Evolutionary conservation across 1,284 basidiomycete genomes (phyloP).

Genomic region (Boletellus dicymbophilus): DNA sequence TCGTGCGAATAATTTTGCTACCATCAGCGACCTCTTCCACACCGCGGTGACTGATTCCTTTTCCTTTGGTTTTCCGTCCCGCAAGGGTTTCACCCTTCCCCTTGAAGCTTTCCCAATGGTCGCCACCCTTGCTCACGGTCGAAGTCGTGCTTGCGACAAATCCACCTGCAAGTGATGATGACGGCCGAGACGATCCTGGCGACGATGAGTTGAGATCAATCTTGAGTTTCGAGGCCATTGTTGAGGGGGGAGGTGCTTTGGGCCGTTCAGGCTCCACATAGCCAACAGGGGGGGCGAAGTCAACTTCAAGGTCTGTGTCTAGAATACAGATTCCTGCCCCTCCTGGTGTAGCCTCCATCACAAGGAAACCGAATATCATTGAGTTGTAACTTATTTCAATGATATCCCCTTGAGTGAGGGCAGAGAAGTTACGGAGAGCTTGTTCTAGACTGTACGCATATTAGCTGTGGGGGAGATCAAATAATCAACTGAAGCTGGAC

Average conservation of each 20-base stretch:
- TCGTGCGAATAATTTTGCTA: conserved; percentile 88
- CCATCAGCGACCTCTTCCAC: conserved; percentile 77
- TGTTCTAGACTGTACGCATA: conserved; percentile 77
- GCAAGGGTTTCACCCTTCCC: conserved; percentile 88
- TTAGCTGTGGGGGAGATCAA: conserved; percentile 9
- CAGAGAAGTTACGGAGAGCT: conserved; percentile 93
- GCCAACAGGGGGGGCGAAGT: conserved; percentile 76
- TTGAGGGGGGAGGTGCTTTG: conserved; percentile 78
- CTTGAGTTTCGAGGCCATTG: conserved; percentile 97
- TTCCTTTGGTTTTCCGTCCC: conserved; percentile 91
- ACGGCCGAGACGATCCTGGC: conserved; percentile 79
- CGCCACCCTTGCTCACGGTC: conserved; percentile 69
- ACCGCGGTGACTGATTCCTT: conserved; percentile 82
- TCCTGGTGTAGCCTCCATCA: conserved; percentile 93
- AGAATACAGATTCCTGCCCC: conserved; percentile 89
- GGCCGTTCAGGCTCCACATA: conserved; percentile 91
- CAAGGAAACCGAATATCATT: conserved; percentile 92
- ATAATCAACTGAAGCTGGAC: conserved; percentile 32
- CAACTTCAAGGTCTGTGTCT: conserved; percentile 96
- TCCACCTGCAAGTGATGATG: conserved; percentile 70
- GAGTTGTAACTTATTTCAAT: conserved; percentile 93
- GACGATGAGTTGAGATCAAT: conserved; percentile 88
- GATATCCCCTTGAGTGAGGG: conserved; percentile 87
- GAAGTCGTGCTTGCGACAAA: conserved; percentile 55
- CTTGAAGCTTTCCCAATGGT: conserved; percentile 91